Conservation (phyloP, 768 basidiomycete species). For the Nidularia sp. region DNA sequence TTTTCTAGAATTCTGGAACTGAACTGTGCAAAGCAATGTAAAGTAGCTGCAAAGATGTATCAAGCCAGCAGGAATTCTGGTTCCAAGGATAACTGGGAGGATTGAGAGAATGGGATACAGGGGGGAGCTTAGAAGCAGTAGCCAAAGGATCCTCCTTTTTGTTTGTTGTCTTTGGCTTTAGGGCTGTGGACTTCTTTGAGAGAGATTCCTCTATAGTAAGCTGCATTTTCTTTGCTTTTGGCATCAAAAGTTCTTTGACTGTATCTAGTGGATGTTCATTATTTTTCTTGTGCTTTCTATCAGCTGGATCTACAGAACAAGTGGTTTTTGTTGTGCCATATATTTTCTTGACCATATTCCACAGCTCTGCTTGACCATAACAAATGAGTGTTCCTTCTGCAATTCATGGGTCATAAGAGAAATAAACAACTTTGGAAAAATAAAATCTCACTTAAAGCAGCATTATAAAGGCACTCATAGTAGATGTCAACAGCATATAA, state of each 20-base stretch:
- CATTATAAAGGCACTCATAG: constrained; percentile 10
- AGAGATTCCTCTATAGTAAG: too few relatives aligned
- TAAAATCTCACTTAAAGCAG: not conserved
- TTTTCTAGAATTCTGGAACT: too few relatives aligned
- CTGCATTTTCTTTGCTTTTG: not conserved
- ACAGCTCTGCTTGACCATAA: too few relatives aligned
- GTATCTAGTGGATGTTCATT: constrained; percentile 13
- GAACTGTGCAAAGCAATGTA: not conserved
- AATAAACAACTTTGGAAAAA: too few relatives aligned
- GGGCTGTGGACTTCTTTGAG: too few relatives aligned
- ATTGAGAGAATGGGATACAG: too few relatives aligned
- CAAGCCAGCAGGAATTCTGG: not conserved
- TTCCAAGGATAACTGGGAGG: not conserved
- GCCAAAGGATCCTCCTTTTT: too few relatives aligned
- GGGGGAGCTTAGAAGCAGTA: too few relatives aligned
- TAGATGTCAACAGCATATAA: constrained; percentile 11
- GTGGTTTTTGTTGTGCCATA: constrained; percentile 12
- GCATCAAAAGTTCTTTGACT: not conserved
- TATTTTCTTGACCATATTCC: too few relatives aligned
- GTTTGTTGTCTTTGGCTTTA: too few relatives aligned
- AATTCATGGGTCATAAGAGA: constrained; percentile 10
- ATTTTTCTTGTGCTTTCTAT: constrained; percentile 12
- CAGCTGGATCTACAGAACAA: constrained; percentile 3
- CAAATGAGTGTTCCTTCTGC: constrained; percentile 12
- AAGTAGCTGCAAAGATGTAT: not conserved